Conservation (phyloP, 257 asterid species). For the Penstemon eatonii region DNA sequence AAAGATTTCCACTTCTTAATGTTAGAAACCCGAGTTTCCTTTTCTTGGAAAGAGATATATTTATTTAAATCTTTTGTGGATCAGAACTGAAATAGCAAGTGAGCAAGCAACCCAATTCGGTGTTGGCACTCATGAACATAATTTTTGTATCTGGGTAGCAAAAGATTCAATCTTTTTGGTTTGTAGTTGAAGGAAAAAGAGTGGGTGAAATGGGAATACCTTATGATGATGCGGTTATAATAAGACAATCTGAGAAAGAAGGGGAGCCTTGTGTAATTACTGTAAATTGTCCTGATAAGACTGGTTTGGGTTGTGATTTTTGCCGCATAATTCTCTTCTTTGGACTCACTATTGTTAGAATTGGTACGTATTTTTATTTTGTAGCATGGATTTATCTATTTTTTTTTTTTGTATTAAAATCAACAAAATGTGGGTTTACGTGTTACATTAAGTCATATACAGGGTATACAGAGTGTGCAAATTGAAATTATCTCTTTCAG, state of each 20-base stretch:
- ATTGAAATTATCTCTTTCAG: background rate
- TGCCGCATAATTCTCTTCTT: conserved; percentile 58
- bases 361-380: conserved; percentile 40
- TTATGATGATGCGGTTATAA: conserved; percentile 67
- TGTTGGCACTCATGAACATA: too few species aligned
- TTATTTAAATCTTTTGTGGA: too few species aligned
- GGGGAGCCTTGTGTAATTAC: conserved; percentile 62
- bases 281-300: conserved; percentile 75
- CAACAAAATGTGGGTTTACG: background rate
- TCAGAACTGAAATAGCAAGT: too few species aligned
- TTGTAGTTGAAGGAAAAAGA: too few species aligned
- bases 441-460: background rate
- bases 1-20: too few species aligned
- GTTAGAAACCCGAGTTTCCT: too few species aligned
- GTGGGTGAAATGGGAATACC: too few species aligned
- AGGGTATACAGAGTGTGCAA: conserved; percentile 11
- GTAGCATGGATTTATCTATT: background rate
- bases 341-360: conserved; percentile 71
- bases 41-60: too few species aligned
- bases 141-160: too few species aligned
- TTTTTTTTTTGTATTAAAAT: background rate
- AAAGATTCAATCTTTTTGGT: too few species aligned
- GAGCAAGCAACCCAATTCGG: too few species aligned
- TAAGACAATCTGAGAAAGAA: conserved; percentile 48
- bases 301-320: conserved; percentile 85